Percentiles rank a stretch among this genome's conserved stretches.
Conservation (phyloP, 345 rosid genomes). For the Dipteronia sinensis region DNA sequence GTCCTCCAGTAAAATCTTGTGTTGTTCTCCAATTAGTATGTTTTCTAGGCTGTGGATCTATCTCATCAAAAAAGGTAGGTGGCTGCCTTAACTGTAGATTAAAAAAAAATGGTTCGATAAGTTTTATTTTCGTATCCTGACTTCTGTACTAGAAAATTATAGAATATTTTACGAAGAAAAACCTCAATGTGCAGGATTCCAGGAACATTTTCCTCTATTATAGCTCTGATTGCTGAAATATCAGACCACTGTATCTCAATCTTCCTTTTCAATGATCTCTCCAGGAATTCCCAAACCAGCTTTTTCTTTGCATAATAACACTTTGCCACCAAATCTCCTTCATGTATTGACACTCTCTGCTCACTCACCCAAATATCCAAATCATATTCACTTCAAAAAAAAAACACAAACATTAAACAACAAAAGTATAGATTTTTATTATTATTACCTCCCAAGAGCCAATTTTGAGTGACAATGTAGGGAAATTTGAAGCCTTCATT, state of each 20-base stretch:
- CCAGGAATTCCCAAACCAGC: constrained; percentile 67
- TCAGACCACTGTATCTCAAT: constrained; percentile 43
- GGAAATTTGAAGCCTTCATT: constrained; percentile 45
- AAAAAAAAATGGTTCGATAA: not conserved
- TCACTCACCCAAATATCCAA: not conserved
- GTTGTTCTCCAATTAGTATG: constrained; percentile 46
- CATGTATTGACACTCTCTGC: constrained; percentile 37
- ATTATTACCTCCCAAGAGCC: constrained; percentile 51
- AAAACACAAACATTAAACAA: not conserved
- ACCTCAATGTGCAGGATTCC: constrained; percentile 45
- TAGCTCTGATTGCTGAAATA: constrained; percentile 23
- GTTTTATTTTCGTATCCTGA: not conserved
- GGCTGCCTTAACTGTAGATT: constrained; percentile 35
- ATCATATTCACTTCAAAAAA: not conserved
- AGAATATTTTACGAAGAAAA: not conserved
- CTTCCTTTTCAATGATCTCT: constrained; percentile 41
- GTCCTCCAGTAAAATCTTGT: constrained; percentile 47
- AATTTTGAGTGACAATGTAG: constrained; percentile 34
- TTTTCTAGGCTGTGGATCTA: constrained; percentile 42
- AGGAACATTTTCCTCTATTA: not conserved
- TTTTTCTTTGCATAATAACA: constrained; percentile 56
- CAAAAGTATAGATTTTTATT: not conserved
- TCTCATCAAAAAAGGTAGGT: constrained; percentile 43
- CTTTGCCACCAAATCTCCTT: constrained; percentile 59
- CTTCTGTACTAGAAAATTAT: not conserved